Evolutionary conservation across 805 yeast species (phyloP), one percentile per base, ranked within the genome.

Genomic region (Saccharomycopsis fibuligera): DNA sequence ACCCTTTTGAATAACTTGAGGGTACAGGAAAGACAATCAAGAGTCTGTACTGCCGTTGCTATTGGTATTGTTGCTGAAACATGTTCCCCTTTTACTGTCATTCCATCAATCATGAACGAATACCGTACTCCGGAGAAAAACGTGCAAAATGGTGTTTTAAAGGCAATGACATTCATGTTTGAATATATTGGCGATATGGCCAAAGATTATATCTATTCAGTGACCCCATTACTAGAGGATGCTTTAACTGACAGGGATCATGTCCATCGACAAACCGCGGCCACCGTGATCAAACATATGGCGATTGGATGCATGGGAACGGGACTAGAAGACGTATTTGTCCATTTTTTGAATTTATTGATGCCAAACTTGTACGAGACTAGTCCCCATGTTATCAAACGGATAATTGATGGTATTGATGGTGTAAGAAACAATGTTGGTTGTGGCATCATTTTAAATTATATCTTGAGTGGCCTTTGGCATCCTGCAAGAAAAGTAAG

Each of bases 1-100:
- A 83, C 95, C 49, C 68, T 93, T 33, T 66, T 93, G 49, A 87
- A 86, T 57, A 91, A 91, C 57, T 69, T 93, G 56, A 75, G 86
- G 51, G 95, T 90, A 5, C 98, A 91, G 62, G 98, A 93, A 61
- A 85, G 99, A 60, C 99, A 93, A 66, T 72, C 87, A 37, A 82
- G 99, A 60, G 96, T 93, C 6, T 91, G 96, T 63, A 88, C 98
- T 0, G 96, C 99, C 4, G 97, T 93, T 36, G 99, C 99, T 0
- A 86, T 93, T 56, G 99, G 96, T 33, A 89, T 93, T 57, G 95
- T 93, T 6, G 98, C 98, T 0, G 93, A 90, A 50, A 80, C 85
- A 0, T 93, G 98, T 64, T 78, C 87, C 0, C 96, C 98, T 0
- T 93, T 86, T 65, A 87, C 97, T 0, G 95, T 91, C 0, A 64